Evolutionary conservation across 148 eudicot genomes (phyloP).

Genomic region (Dianthus caryophyllus): DNA sequence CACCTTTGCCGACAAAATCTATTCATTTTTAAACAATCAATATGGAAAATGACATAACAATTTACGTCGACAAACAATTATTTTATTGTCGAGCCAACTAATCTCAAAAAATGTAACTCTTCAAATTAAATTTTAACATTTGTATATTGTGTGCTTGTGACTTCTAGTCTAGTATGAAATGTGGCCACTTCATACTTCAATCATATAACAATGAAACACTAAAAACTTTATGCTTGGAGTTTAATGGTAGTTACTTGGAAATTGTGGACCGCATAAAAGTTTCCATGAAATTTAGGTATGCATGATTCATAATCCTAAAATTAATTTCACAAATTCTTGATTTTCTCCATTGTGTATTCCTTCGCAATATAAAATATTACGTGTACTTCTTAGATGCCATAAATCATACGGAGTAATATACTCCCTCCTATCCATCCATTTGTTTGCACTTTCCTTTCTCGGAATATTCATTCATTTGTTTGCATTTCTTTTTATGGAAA

Average conservation of each 20-base stretch:
- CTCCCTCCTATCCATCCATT: too few relatives aligned
- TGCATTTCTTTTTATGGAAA: too few relatives aligned
- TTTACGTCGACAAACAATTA: background rate
- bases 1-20: too few relatives aligned
- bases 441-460: too few relatives aligned
- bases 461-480: too few relatives aligned
- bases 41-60: too few relatives aligned
- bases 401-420: too few relatives aligned
- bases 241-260: background rate
- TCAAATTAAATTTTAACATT: background rate
- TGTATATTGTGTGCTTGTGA: background rate
- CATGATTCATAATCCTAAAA: conserved; percentile 12
- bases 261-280: conserved; percentile 5
- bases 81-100: background rate
- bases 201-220: background rate
- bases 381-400: too few relatives aligned
- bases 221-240: background rate
- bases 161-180: background rate
- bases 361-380: background rate
- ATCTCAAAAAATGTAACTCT: background rate
- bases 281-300: background rate
- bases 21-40: too few relatives aligned
- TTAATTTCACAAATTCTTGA: background rate
- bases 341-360: conserved; percentile 1
- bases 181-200: background rate